Evolutionary conservation across 495 filamentous ascomycete genomes (phyloP), one percentile per base, ranked within the genome.

Genomic region (Letharia columbiana): DNA sequence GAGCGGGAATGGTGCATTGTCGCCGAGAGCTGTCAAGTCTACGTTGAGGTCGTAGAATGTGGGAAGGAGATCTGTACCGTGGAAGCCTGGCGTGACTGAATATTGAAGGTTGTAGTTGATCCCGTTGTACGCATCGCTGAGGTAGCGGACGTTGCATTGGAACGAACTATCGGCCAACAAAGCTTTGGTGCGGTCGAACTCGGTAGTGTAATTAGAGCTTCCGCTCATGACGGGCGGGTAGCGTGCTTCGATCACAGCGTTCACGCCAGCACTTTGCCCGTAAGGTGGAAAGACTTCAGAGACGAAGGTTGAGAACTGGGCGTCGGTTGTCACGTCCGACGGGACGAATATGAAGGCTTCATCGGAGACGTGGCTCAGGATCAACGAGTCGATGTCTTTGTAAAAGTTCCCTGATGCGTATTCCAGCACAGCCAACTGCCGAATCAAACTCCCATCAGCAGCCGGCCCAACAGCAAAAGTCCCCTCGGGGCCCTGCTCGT

Each of bases 261-360:
- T 75, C 31, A 78, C 58, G n/a, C 75, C 76, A 20, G 64, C 68
- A 12, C 67, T 50, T 42, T 64, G 61, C 17, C 76, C 75, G 65
- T 78, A 77, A 23, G 75, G 67, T 9, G 76, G 75, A 35, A 79
- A 79, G 28, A 78, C 66, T 42, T 75, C 68, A 47, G 80, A 74
- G 35, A 83, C 69, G 68, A 78, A 82, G n/a, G 68, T 72, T 47
- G 77, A 77, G 74, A 84, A 85, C 61, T 84, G 76, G 31, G 77
- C 75, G 49, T 84, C 78, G 28, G 82, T 82, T 33, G 75, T 78
- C 35, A 84, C 77, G 70, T 80, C 71, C 61, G 75, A 74, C 61
- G 69, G 70, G 3, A 76, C 75, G 60, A 80, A 79, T 11, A 78
- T 62, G 10, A 71, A 71, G 31, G 75, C 63, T 70, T 80, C 79